phyloP scores from a whole-genome alignment of 2,329 filamentous ascomycete species.

The Microdochium trichocladiopsis region DNA sequence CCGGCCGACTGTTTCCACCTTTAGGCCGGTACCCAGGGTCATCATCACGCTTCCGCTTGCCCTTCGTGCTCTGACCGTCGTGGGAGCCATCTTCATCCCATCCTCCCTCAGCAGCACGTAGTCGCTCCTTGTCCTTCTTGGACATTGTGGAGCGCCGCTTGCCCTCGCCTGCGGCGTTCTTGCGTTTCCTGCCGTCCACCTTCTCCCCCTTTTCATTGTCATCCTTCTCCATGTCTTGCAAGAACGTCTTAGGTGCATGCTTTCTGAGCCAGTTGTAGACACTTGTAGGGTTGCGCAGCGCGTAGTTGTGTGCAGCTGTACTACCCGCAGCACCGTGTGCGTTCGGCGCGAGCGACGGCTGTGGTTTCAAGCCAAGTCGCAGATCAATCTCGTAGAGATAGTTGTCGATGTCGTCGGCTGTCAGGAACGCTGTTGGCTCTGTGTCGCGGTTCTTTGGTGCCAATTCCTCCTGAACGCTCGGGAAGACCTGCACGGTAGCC shows the following conservation, averaged over 20 bases:
- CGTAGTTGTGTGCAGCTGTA: conserved; percentile 32
- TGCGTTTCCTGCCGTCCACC: conserved; percentile 26
- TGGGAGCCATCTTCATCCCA: conserved; percentile 27
- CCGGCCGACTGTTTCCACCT: conserved; percentile 42
- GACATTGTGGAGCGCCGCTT: conserved; percentile 4
- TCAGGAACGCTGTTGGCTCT: conserved; percentile 59
- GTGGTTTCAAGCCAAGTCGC: conserved; percentile 33
- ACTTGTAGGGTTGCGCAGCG: conserved; percentile 74
- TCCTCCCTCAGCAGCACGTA: conserved; percentile 22
- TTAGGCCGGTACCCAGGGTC: conserved; percentile 54
- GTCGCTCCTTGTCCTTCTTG: conserved; percentile 27
- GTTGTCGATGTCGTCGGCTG: conserved; percentile 64
- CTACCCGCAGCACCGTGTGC: conserved; percentile 24
- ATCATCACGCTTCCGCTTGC: conserved; percentile 52
- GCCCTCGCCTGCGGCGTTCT: conserved; percentile 18
- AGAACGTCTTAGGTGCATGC: conserved; percentile 75
- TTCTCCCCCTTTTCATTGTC: conserved; percentile 24
- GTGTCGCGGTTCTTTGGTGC: conserved; percentile 41
- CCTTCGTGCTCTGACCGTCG: conserved; percentile 31
- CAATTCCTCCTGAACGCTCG: conserved; percentile 45
- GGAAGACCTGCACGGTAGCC: conserved; percentile 55
- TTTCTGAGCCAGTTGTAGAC: conserved; percentile 94
- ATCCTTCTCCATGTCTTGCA: conserved; percentile 62
- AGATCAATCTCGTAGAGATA: conserved; percentile 62
- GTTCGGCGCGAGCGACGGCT: conserved; percentile 44